Percentiles rank a stretch among this genome's conserved stretches.
Conservation (phyloP, 2,329 filamentous ascomycete genomes). For the Didymella pomorum region DNA sequence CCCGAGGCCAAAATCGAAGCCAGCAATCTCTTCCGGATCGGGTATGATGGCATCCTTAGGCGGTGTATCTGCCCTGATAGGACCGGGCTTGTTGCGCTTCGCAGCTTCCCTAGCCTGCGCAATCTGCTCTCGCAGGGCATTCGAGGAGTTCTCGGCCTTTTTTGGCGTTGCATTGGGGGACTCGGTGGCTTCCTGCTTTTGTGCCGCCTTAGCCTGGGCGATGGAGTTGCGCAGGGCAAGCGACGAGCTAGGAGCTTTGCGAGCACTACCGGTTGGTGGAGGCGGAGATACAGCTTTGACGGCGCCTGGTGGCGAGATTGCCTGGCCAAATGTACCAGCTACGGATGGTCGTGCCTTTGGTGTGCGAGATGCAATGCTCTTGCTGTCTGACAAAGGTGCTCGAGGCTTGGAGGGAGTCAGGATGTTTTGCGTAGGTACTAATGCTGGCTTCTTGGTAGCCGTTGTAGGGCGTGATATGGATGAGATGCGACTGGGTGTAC, state of each 20-base stretch:
- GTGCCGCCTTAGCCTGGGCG: constrained; percentile 87
- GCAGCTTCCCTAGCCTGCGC: constrained; percentile 86
- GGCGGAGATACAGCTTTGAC: constrained; percentile 21
- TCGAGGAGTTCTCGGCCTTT: constrained; percentile 72
- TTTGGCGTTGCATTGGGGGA: constrained; percentile 24
- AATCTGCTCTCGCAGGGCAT: constrained; percentile 86
- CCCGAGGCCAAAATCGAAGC: constrained; percentile 68
- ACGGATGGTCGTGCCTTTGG: constrained; percentile 45
- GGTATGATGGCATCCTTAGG: constrained; percentile 45
- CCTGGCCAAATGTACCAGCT: constrained; percentile 46
- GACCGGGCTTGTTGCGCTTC: constrained; percentile 47
- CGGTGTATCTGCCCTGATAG: constrained; percentile 37
- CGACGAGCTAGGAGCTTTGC: constrained; percentile 72
- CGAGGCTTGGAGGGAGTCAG: constrained; percentile 38
- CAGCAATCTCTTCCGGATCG: constrained; percentile 42
- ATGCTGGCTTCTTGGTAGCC: constrained; percentile 41
- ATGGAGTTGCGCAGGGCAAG: constrained; percentile 86
- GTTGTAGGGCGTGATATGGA: constrained; percentile 45
- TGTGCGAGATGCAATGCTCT: constrained; percentile 48
- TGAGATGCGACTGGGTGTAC: constrained; percentile 45
- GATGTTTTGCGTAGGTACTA: constrained; percentile 37
- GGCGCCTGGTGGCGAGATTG: constrained; percentile 39
- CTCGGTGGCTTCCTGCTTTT: constrained; percentile 44
- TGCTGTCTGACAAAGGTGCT: constrained; percentile 46
- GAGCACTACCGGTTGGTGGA: constrained; percentile 43